phyloP scores from a whole-genome alignment of 2,329 filamentous ascomycete species.

The Simplicillium aogashimaense region DNA sequence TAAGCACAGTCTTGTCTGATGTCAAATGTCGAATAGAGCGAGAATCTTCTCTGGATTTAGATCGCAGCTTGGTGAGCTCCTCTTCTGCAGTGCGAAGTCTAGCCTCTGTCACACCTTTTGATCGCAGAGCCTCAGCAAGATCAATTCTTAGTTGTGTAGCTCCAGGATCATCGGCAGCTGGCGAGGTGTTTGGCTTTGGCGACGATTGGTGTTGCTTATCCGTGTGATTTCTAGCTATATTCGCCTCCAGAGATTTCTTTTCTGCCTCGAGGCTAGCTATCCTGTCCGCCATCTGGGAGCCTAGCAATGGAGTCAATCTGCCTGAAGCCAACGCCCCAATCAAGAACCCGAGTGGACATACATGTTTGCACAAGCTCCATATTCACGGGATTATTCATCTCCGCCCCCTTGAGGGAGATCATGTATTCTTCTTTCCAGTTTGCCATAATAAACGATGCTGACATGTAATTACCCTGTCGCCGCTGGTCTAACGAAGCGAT shows the following conservation, averaged over 20 bases:
- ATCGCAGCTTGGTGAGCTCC: conserved; percentile 55
- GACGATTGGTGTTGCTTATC: conserved; percentile 8
- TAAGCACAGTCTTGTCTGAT: conserved; percentile 49
- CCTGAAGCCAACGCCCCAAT: conserved; percentile 3
- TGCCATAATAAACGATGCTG: conserved; percentile 30
- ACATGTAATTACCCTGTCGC: no score
- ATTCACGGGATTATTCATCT: conserved; percentile 52
- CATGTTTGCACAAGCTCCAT: conserved; percentile 69
- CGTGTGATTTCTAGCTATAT: conserved; percentile 10
- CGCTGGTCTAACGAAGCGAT: no score
- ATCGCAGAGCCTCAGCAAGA: conserved; percentile 66
- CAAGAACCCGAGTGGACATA: conserved; percentile 29
- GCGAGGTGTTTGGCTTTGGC: conserved; percentile 5
- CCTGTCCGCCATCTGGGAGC: conserved; percentile 57
- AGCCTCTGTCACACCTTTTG: conserved; percentile 57
- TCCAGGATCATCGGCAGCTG: conserved; percentile 18
- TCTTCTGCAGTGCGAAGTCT: conserved; percentile 52
- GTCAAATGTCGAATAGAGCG: conserved; percentile 53
- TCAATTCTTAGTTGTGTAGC: conserved; percentile 52
- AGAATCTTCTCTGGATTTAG: conserved; percentile 48
- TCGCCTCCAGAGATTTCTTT: conserved; percentile 30
- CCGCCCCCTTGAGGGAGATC: conserved; percentile 61
- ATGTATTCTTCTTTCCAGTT: conserved; percentile 79
- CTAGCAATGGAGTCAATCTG: conserved; percentile 26
- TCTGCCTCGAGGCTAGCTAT: conserved; percentile 53